phyloP scores from a whole-genome alignment of 192 early-diverging fungal genomes.

The Entophlyctis luteolus region DNA sequence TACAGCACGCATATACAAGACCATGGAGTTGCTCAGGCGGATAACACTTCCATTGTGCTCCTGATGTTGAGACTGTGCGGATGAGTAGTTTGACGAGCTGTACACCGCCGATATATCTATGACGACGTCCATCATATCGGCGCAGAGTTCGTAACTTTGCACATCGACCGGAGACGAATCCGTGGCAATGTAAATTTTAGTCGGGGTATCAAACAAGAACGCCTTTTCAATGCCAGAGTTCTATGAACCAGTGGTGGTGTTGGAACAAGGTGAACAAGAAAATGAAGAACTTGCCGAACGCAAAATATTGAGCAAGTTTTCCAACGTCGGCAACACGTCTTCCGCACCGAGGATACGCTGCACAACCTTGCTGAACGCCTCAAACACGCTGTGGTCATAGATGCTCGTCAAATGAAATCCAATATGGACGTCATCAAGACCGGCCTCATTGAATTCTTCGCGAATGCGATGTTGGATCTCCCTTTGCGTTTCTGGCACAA shows the following conservation, averaged over 20 bases:
- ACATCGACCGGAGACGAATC: conserved; percentile 78
- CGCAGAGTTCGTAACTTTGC: conserved; percentile 87
- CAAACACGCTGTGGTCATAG: conserved; percentile 84
- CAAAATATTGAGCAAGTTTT: conserved; percentile 85
- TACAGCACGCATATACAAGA: conserved; percentile 72
- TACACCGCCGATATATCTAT: conserved; percentile 80
- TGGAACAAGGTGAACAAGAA: not conserved
- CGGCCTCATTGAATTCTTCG: conserved; percentile 78
- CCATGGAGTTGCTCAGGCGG: conserved; percentile 73
- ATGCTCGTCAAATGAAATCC: conserved; percentile 88
- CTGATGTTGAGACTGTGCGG: conserved; percentile 7
- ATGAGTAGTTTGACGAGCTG: conserved; percentile 13
- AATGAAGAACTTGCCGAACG: conserved; percentile 65
- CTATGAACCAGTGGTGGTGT: conserved; percentile 36
- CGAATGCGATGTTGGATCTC: conserved; percentile 89
- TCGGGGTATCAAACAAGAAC: conserved; percentile 83
- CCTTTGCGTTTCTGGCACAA: conserved; percentile 73
- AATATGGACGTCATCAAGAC: conserved; percentile 70
- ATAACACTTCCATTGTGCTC: conserved; percentile 49
- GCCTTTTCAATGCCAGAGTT: conserved; percentile 95
- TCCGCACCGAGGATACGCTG: conserved; percentile 80
- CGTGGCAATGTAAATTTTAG: conserved; percentile 92
- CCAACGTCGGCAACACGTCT: conserved; percentile 62
- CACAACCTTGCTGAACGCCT: conserved; percentile 90
- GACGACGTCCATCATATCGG: conserved; percentile 91